phyloP scores from a whole-genome alignment of 208 protist species.

The Vickermania spadyakhi region DNA sequence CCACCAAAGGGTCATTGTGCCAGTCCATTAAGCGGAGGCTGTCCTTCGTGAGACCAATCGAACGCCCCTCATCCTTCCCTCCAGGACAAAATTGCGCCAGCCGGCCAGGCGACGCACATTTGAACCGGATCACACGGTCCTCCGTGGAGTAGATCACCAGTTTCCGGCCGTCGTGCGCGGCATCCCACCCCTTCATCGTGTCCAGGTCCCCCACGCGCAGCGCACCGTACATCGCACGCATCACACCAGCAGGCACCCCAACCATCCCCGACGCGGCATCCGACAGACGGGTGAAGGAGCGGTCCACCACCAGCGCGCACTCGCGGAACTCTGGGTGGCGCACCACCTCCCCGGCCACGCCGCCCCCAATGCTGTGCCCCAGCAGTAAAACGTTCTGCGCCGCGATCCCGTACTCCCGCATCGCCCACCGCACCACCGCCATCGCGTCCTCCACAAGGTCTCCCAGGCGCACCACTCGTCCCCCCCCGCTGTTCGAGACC shows the following conservation, averaged over 20 bases:
- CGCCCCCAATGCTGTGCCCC: slow-evolving; percentile 80
- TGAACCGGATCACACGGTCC: neutral
- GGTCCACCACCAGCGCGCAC: neutral
- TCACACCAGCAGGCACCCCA: neutral
- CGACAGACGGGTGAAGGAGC: neutral
- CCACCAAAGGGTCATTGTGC: too few relatives aligned
- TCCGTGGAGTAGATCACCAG: neutral
- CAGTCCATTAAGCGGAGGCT: too few relatives aligned
- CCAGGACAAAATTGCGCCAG: too few relatives aligned
- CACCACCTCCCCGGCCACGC: slow-evolving; percentile 38
- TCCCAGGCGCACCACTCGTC: slow-evolving; percentile 29
- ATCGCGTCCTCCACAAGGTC: slow-evolving; percentile 63
- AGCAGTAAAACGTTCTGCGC: slow-evolving; percentile 41
- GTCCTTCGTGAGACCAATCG: too few relatives aligned
- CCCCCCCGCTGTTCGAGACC: slow-evolving; percentile 45
- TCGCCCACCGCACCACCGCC: slow-evolving; percentile 24
- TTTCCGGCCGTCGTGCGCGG: neutral
- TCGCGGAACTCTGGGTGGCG: neutral
- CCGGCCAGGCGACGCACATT: neutral
- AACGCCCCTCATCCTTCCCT: too few relatives aligned
- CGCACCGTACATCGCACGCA: neutral
- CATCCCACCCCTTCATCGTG: neutral
- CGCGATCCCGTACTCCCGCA: slow-evolving; percentile 24
- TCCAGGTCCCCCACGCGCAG: neutral
- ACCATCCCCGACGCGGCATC: neutral